Conservation (phyloP, 768 basidiomycete species). For the Xerocomellus intermedius region DNA sequence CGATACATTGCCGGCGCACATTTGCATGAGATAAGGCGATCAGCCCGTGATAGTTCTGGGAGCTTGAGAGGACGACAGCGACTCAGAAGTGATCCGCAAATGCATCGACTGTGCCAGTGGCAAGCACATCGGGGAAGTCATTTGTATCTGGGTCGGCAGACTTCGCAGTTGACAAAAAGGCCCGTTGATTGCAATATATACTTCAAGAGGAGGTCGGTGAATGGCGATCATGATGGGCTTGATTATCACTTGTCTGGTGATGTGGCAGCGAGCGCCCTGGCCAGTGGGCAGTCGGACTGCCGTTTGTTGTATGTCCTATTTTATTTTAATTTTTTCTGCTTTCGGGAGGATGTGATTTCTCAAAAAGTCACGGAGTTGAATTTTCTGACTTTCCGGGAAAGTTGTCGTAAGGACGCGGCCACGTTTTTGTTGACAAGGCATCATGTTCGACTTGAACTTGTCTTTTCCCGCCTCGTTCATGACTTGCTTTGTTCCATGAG, state of each 20-base stretch:
- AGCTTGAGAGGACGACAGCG: too few relatives aligned
- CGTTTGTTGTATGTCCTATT: not conserved
- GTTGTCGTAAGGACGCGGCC: conserved; percentile 28
- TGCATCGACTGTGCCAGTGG: not conserved
- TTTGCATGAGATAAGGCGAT: not conserved
- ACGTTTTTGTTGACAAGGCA: conserved; percentile 26
- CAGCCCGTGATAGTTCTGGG: not conserved
- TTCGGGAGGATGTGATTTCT: conserved; percentile 1
- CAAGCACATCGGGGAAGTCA: not conserved
- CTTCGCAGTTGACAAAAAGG: conserved; percentile 4
- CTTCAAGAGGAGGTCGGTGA: not conserved
- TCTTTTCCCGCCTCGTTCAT: conserved; percentile 24
- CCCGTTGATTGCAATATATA: not conserved
- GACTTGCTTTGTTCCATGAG: conserved; percentile 31
- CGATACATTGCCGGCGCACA: not conserved
- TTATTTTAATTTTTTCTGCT: not conserved
- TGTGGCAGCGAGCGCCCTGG: not conserved
- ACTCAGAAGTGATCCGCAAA: conserved; percentile 7
- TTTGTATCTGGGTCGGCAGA: not conserved
- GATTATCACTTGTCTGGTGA: not conserved
- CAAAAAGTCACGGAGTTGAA: too few relatives aligned
- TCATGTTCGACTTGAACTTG: conserved; percentile 24
- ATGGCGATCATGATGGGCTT: too few relatives aligned
- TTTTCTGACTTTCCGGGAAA: not conserved
- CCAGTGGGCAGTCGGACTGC: not conserved